Base-by-base conservation (phyloP, 192 early-diverging fungal species). In the Chytriomyces confervae region DNA sequence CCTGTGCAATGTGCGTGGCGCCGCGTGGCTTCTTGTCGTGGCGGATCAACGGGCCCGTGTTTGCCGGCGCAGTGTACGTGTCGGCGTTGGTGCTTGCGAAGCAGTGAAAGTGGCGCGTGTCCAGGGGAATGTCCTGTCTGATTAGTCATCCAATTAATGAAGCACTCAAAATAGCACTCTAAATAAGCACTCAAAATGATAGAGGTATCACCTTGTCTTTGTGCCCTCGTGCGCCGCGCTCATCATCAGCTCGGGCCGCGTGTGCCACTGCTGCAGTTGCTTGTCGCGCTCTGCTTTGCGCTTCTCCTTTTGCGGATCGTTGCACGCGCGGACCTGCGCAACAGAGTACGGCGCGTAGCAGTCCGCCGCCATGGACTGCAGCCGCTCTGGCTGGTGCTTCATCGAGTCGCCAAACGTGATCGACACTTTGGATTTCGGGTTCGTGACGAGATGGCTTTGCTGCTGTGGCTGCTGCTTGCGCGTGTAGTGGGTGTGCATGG, bases 1-100 rank as follows among this genome's bases (percentile, higher is more conserved):
- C 84, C 24, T 70, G 61, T 7, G 84, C 81, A 45, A 85, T 85
- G 70, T 62, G 62, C n/a, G 80, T 82, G 2, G 64, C 64, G 7
- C 64, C 72, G 46, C 63, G 50, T 62, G 84, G 75, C 36, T 53
- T 66, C 43, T 57, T 24, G 69, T 65, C 79, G 18, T 57, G 57
- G 53, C 64, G 61, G 24, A 80, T 73, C 16, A 62, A 20, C 43
- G 47, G 49, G 9, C 8, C 64, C 8, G 69, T 50, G 45, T 64
- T 61, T 13, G 10, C 62, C 1, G 72, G 75, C 5, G 82, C 62
- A 23, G 18, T 61, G 76, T 85, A 85, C 8, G 77, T 69, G 5
- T 79, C 79, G 50, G 69, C 71, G 62, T 83, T 80, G 27, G 84
- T 83, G 45, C 82, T 81, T 20, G 61, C 46, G 70, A 83, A 86